phyloP scores from a whole-genome alignment of 805 yeast species.

The Metschnikowia amazonensis region DNA sequence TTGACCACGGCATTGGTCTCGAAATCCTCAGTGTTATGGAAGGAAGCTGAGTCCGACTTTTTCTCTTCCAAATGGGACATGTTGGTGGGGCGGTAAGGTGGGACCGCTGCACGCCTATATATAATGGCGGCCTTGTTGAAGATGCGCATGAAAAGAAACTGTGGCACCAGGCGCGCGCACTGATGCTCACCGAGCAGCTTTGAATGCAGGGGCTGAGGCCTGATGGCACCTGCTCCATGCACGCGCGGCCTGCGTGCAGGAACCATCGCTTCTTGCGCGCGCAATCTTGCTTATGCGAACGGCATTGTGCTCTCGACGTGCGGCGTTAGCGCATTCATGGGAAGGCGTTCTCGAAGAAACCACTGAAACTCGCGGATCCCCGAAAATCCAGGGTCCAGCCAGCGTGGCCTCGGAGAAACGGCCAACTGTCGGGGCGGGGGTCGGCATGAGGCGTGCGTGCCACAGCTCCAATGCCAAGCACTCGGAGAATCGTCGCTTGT shows the following conservation, averaged over 20 bases:
- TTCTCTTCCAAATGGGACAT: constrained; percentile 15
- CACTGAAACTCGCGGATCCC: neutral
- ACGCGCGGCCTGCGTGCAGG: neutral
- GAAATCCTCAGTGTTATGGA: constrained; percentile 12
- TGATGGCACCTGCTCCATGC: neutral
- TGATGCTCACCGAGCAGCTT: neutral
- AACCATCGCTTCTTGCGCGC: neutral
- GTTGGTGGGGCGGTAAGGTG: too few relatives aligned
- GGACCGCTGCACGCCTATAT: too few relatives aligned
- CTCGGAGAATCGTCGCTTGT: neutral
- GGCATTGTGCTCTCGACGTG: neutral
- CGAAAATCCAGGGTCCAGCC: neutral
- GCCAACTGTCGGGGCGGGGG: too few relatives aligned
- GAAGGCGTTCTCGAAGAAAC: neutral
- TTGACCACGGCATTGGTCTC: constrained; percentile 26
- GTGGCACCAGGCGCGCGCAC: neutral
- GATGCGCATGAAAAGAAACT: constrained; percentile 2
- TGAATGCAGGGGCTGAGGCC: neutral
- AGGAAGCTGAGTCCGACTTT: constrained; percentile 11
- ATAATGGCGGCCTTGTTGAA: neutral
- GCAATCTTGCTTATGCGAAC: neutral
- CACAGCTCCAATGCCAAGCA: neutral
- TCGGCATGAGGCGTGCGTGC: neutral
- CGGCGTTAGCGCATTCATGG: constrained; percentile 2
- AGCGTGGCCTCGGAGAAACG: too few relatives aligned